Percentiles rank a stretch among this genome's conserved stretches.
These are phyloP conservation scores for Anisogramma anomala DNA, from an alignment of 2,329 filamentous ascomycete species.

Conservation along the genomic window DNA sequence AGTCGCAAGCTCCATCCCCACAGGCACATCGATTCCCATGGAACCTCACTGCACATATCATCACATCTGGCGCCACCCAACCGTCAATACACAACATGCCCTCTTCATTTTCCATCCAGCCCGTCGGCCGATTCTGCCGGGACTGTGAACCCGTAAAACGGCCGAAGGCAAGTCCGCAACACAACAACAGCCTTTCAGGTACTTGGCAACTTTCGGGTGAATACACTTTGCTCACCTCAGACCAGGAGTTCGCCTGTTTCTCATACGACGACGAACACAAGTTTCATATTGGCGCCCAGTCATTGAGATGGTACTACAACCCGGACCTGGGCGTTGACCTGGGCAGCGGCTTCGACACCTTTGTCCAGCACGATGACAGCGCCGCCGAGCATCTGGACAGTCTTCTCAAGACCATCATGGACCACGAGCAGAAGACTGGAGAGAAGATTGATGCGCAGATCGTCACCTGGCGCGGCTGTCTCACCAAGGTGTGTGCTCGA, in stretches of 20 bases:
- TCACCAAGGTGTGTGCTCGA: slow-evolving; percentile 65
- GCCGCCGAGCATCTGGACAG: slow-evolving; percentile 81
- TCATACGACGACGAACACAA: slow-evolving; percentile 80
- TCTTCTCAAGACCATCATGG: slow-evolving; percentile 63
- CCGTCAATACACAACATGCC: slow-evolving; percentile 7
- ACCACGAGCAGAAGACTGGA: slow-evolving; percentile 57
- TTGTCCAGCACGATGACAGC: slow-evolving; percentile 70
- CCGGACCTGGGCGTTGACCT: slow-evolving; percentile 60
- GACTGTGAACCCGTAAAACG: slow-evolving; percentile 60
- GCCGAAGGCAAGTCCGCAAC: slow-evolving; percentile 47
- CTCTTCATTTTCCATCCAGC: slow-evolving; percentile 50
- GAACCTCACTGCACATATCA: not conserved
- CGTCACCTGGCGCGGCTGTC: slow-evolving; percentile 94
- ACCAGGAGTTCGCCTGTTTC: slow-evolving; percentile 79
- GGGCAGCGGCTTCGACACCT: slow-evolving; percentile 68
- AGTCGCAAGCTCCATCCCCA: not conserved
- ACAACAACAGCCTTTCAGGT: too few species aligned
- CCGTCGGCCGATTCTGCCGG: slow-evolving; percentile 57
- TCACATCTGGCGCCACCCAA: not conserved
- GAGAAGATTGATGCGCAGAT: slow-evolving; percentile 64
- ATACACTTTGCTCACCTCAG: not conserved
- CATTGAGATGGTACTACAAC: slow-evolving; percentile 80
- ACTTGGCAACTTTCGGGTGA: too few species aligned
- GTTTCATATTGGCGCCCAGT: slow-evolving; percentile 65
- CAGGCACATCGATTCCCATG: not conserved